A percentile compares a stretch with the other conserved stretches of the same genome.
Evolutionary conservation across 1,284 basidiomycete genomes (phyloP).

Genomic region (Heimioporus retisporus): DNA sequence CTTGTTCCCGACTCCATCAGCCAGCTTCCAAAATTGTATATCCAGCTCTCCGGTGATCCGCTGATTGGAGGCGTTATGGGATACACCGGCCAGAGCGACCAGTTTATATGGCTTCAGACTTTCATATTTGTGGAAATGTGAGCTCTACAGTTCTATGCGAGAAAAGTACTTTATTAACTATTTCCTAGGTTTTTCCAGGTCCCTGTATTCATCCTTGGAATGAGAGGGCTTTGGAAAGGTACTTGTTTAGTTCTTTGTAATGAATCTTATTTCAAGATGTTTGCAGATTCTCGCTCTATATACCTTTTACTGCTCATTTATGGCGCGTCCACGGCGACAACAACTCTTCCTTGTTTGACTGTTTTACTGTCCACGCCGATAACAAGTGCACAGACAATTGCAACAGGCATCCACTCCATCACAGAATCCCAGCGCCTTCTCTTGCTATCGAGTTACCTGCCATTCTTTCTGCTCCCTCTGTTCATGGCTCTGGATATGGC

Average conservation of each 20-base stretch:
- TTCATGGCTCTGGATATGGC: conserved; percentile 82
- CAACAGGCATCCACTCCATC: conserved; percentile 48
- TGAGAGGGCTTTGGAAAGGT: conserved; percentile 75
- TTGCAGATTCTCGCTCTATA: conserved; percentile 54
- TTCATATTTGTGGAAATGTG: conserved; percentile 72
- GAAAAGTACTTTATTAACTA: conserved; percentile 27
- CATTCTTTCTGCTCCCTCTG: conserved; percentile 80
- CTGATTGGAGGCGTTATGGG: conserved; percentile 66
- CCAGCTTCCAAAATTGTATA: conserved; percentile 57
- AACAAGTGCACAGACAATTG: conserved; percentile 45
- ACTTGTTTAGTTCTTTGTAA: conserved; percentile 4
- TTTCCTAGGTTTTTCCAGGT: conserved; percentile 74
- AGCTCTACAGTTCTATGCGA: conserved; percentile 23
- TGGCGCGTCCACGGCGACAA: conserved; percentile 82
- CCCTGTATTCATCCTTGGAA: conserved; percentile 79
- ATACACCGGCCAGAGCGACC: conserved; percentile 45
- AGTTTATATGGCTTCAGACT: conserved; percentile 71
- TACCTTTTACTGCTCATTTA: conserved; percentile 76
- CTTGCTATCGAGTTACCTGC: conserved; percentile 79
- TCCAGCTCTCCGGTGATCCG: conserved; percentile 68
- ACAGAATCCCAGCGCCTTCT: conserved; percentile 57
- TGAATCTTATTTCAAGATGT: not conserved
- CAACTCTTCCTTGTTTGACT: conserved; percentile 77
- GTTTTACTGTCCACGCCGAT: conserved; percentile 62
- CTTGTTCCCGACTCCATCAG: conserved; percentile 59